Evolutionary conservation across 257 asterid genomes (phyloP), one percentile per base, ranked within the genome.

Genomic region (Thymus mandschuricus): DNA sequence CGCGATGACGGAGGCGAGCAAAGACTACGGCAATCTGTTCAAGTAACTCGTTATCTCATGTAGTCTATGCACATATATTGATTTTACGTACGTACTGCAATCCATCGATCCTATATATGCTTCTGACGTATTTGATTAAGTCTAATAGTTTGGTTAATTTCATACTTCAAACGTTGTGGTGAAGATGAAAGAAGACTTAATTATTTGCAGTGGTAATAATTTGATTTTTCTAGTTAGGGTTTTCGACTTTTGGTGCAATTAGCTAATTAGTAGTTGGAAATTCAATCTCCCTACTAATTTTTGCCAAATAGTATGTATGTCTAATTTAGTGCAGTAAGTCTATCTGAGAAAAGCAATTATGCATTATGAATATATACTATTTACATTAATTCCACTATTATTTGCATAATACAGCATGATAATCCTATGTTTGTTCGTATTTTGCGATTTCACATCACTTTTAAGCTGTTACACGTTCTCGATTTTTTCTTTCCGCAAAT

Each of bases 1-100:
- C 74, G 81, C 79, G 13, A 64, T 80, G 9, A 33, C 79, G 40
- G 86, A 83, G 35, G 78, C 76, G n/a, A 62, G 75, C 70, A 86
- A 81, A 55, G 88, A 83, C 41, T 81, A 61, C 72, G 45, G 59
- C 75, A 76, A 75, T 60, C 76, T 74, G 8, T 81, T 86, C 82
- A 86, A 83, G 86, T 83, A 77, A 81, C 61, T 66, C n/a, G 15
- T 61, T 6, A 34, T 43, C 70, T 67, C 52, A 40, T 64, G 76
- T 68, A 43, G 12, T 44, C 21, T 21, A 44, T 68, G 76, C 66
- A 69, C 38, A 51, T 60, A 55, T 66, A 38, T 60, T 60, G 67
- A 15, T 74, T 30, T 57, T 27, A 43, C 41, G 55, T 54, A 35
- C 21, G 21, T 61, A 38, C 52, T 63, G 51, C 41, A 38, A 38